Evolutionary conservation across 2,329 filamentous ascomycete genomes (phyloP), one percentile per base, ranked within the genome.

Genomic region (Madurella fahalii): DNA sequence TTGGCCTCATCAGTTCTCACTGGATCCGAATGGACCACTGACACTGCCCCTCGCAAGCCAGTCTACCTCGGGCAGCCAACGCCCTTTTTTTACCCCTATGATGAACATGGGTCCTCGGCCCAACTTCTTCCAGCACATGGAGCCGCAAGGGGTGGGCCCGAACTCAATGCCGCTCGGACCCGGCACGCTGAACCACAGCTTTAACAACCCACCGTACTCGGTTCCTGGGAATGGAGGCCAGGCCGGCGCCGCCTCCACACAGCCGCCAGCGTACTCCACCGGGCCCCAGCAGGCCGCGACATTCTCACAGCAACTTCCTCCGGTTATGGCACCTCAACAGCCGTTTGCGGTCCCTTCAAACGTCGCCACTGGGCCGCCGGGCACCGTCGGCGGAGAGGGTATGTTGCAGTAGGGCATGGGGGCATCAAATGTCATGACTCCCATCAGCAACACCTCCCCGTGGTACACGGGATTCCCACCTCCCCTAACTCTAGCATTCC

Each of bases 1-100:
- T 47, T 51, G 52, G 50, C 52, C 50, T 54, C 50, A 30, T 32
- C 39, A 39, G 15, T 54, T 34, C 39, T 12, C 52, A 30, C 43
- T 44, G 32, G 47, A 53, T 55, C 17, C 42, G 34, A 48, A 50
- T 40, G 46, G 40, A 51, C 48, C 54, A 53, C 56, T 60, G 54
- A 59, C 58, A 48, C 42, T 40, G 17, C 47, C 42, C 18, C 31
- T 53, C 15, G 41, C 42, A 51, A 52, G 51, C 54, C 61, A 61
- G 59, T 53, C 50, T 12, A 20, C 50, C 47, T 32, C 55, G 7
- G 15, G n/a, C 42, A 41, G 12, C 30, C 56, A 54, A 9, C 53
- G 48, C 25, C 37, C 46, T 12, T 56, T 42, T 25, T 58, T 56
- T 47, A 32, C n/a, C 18, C 47, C 17, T 17, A 4, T 40, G 3